A percentile compares a stretch with the other conserved stretches of the same genome.
Conservation (phyloP, 441 rosid genomes). For the Macaranga tanarius region DNA sequence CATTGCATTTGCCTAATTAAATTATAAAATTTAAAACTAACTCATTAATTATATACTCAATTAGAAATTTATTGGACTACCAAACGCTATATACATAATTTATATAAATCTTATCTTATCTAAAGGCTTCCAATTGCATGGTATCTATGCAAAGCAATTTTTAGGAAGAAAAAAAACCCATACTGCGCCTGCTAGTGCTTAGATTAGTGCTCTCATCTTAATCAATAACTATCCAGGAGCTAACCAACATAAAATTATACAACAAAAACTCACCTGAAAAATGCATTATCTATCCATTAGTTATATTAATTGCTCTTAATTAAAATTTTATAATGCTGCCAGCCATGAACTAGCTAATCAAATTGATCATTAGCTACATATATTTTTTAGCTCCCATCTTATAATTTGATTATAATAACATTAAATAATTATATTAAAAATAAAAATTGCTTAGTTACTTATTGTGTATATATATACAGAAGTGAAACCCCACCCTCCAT, state of each 20-base stretch:
- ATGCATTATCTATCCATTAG: not conserved
- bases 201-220: conserved; percentile 12
- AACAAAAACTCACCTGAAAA: conserved; percentile 4
- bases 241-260: not conserved
- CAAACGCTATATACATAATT: not conserved
- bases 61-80: conserved; percentile 8
- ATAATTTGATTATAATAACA: not conserved
- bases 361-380: not conserved
- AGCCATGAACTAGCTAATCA: not conserved
- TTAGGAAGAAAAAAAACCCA: not conserved
- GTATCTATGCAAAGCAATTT: not conserved
- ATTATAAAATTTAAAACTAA: not conserved
- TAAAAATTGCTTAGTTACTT: not conserved
- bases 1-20: not conserved
- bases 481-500: conserved; percentile 17
- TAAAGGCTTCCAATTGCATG: conserved; percentile 2
- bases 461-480: not conserved
- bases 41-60: conserved; percentile 5
- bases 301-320: not conserved
- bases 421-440: not conserved
- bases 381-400: too few species aligned
- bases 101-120: conserved; percentile 18
- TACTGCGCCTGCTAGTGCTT: not conserved
- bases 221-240: conserved; percentile 1
- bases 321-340: not conserved